Base-by-base conservation (phyloP, 1,139 yeast species). In the Pichia sp. region DNA sequence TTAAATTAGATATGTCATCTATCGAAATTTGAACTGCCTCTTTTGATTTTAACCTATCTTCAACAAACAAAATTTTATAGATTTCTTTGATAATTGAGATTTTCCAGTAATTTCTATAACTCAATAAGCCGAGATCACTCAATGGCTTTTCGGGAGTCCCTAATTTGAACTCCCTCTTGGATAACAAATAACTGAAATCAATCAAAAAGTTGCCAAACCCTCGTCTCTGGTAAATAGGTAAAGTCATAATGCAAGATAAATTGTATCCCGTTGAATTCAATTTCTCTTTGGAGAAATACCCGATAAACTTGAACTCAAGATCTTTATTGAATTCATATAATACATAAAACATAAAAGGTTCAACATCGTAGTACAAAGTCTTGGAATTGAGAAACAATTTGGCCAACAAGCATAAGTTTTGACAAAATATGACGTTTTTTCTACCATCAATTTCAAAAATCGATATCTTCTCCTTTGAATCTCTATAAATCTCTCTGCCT, bases 101-200 rank as follows among this genome's bases (percentile, higher is more conserved):
- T 54, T 77, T 81, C 97, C 98, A 92, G 61, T 85, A 92, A 55
- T 81, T 85, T 52, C 95, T 69, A 62, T 92, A 92, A 52, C 96
- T 85, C 33, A 85, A 65, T 41, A 88, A 67, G 0, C 98, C 98
- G 45, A 90, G 67, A 54, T 85, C 94, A 55, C 95, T 82, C 44
- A 92, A 69, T 0, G 98, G 97, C 58, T 90, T 90, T 56, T 92
- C 98, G 0, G 98, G 98, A 0, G 97, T 85, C 0, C 98, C 98
- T 46, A 75, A 75, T 50, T 81, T 81, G 54, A 77, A 79, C 59
- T 92, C 97, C 47, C 77, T 71, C 45, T 85, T 69, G 2, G 90
- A 76, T 40, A 92, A 64, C 33, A 90, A 66, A 60, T 92, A 92
- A 44, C 96, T 86, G 62, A 92, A 88, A 52, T 87, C 95, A 59